Conservation (phyloP, 371 early-diverging fungal species). For the Rhizomucor pusillus region DNA sequence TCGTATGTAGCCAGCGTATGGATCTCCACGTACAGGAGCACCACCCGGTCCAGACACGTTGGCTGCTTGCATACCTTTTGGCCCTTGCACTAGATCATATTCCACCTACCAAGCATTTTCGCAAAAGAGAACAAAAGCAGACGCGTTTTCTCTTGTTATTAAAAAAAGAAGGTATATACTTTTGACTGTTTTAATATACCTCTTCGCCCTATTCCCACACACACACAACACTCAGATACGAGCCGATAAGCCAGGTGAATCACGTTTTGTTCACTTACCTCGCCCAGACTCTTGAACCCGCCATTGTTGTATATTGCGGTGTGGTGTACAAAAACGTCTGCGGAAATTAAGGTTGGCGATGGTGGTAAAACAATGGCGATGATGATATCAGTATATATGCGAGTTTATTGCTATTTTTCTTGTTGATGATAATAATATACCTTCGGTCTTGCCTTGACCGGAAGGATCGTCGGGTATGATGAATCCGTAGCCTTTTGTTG, state of each 20-base stretch:
- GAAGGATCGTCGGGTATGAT: constrained; percentile 70
- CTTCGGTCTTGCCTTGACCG: constrained; percentile 52
- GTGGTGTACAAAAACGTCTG: constrained; percentile 84
- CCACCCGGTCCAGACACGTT: constrained; percentile 81
- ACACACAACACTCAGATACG: constrained; percentile 1
- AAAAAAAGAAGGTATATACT: not conserved
- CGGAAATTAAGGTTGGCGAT: not conserved
- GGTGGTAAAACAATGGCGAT: too few relatives aligned
- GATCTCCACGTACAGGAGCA: constrained; percentile 72
- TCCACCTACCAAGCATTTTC: constrained; percentile 56
- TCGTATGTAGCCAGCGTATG: constrained; percentile 17
- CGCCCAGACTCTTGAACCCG: constrained; percentile 84
- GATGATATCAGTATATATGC: too few relatives aligned
- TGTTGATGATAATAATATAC: constrained; percentile 37
- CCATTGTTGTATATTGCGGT: constrained; percentile 80
- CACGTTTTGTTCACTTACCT: constrained; percentile 41
- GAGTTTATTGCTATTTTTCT: not conserved
- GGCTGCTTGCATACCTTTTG: constrained; percentile 84
- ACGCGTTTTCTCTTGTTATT: not conserved
- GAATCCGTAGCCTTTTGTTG: constrained; percentile 87
- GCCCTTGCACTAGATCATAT: constrained; percentile 73
- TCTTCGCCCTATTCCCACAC: constrained; percentile 39
- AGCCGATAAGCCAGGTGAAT: constrained; percentile 1
- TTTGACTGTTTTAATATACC: constrained; percentile 19
- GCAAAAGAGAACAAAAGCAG: not conserved